Evolutionary conservation across 2,329 filamentous ascomycete genomes (phyloP), one percentile per base, ranked within the genome.

Genomic region (Fusarium albidum): DNA sequence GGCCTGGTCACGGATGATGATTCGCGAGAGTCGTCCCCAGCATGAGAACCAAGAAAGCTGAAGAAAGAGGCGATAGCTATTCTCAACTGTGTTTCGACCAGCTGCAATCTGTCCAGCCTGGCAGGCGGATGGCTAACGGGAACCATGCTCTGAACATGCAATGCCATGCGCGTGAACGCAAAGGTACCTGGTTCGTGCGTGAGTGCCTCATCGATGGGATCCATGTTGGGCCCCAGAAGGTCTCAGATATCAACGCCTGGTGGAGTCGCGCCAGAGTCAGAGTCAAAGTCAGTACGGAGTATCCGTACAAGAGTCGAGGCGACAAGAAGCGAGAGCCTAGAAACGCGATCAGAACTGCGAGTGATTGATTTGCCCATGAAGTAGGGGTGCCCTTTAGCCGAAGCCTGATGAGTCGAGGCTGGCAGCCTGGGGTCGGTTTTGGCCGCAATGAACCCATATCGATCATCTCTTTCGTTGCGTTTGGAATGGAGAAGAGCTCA

Each of bases 161-260:
- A 57, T 52, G 37, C 45, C 27, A 48, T 54, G 51, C 44, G 51
- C 50, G 46, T 51, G 34, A 56, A 59, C 44, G 44, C 38, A 51
- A 66, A 64, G 53, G 55, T 58, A 64, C 54, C 50, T 57, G 44
- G 38, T 29, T 43, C 37, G 42, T 57, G 53, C 27, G 28, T 31
- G 40, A 38, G 34, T 50, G 28, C 31, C 52, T 55, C 47, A 61
- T 52, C 47, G 43, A 51, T 32, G 29, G 58, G 42, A 51, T 55
- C 53, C 53, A 61, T 63, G 50, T 56, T 52, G 48, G 41, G 58
- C 53, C 46, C 51, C 59, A 61, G 49, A 61, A 31, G 43, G 56
- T 61, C 61, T 58, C 59, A 59, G 56, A 52, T 63, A 55, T 56
- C 49, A 59, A 50, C 18, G 42, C 42, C 34, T 39, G 41, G 61